Conservation (phyloP, 2,329 filamentous ascomycete genomes). For the Aureobasidium sp. region DNA sequence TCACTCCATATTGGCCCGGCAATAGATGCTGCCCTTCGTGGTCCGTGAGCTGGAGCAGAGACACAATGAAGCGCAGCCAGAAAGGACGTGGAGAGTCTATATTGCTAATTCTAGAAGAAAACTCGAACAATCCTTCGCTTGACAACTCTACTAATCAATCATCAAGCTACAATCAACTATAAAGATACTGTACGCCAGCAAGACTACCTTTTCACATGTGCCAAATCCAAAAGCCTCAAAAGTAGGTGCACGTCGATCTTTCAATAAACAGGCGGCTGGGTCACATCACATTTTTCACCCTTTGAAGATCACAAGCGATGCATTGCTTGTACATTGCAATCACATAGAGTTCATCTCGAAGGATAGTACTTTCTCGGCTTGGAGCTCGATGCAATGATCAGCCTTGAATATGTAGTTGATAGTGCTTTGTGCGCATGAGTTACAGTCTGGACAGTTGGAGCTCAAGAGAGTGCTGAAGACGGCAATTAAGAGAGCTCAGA, state of each 20-base stretch:
- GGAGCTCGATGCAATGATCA: no score
- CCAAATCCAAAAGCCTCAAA: neutral
- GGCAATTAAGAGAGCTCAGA: no score
- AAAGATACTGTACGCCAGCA: neutral
- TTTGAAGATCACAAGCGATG: neutral
- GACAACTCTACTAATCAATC: no score
- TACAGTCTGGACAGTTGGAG: no score
- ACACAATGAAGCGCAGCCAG: neutral
- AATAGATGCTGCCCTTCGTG: neutral
- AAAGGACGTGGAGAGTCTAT: no score
- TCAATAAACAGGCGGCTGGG: neutral
- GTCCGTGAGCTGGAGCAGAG: neutral
- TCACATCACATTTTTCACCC: neutral
- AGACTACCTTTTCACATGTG: neutral
- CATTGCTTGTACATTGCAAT: neutral
- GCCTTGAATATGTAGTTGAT: no score
- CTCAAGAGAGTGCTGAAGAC: no score
- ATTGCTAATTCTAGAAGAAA: neutral
- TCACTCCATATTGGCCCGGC: neutral
- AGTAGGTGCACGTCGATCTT: neutral
- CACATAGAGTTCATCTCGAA: no score
- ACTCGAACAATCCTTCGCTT: neutral
- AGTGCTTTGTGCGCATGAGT: no score
- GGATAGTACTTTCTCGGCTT: no score
- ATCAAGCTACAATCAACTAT: no score